phyloP scores from a whole-genome alignment of 208 protist species.

The Borovskyia barvae region DNA sequence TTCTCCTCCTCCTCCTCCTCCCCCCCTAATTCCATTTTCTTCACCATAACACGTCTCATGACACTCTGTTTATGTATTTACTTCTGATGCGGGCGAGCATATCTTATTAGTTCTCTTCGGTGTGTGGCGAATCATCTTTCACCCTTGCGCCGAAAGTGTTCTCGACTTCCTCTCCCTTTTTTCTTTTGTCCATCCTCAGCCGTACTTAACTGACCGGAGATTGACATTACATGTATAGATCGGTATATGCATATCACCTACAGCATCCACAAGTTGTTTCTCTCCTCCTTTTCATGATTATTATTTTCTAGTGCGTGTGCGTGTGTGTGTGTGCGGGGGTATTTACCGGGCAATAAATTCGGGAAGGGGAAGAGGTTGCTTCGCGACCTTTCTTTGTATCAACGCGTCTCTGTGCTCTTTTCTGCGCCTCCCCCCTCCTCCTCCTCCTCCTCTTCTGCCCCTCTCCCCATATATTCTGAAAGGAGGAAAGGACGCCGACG shows the following conservation, averaged over 20 bases:
- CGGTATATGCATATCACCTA: no score
- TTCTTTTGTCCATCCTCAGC: constrained; percentile 5
- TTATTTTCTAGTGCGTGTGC: not conserved
- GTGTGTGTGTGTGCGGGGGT: not conserved
- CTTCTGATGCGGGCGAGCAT: not conserved
- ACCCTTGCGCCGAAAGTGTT: not conserved
- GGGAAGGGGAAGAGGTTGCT: no score
- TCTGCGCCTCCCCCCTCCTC: not conserved
- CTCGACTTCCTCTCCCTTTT: not conserved
- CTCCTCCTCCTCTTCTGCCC: not conserved
- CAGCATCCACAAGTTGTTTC: not conserved
- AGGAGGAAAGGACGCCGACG: not conserved
- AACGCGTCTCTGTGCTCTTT: not conserved
- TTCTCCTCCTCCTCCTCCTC: not conserved
- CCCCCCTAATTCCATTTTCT: not conserved
- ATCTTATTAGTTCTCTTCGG: not conserved
- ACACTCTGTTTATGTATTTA: not conserved
- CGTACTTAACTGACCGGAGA: no score
- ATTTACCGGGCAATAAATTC: no score
- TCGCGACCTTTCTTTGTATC: no score
- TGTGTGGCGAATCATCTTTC: no score
- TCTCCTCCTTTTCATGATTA: not conserved
- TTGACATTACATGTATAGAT: no score
- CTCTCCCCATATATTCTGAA: not conserved
- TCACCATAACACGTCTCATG: no score